Evolutionary conservation across 768 basidiomycete species (phyloP), one percentile per base, ranked within the genome.

Genomic region (Collybia nuda): DNA sequence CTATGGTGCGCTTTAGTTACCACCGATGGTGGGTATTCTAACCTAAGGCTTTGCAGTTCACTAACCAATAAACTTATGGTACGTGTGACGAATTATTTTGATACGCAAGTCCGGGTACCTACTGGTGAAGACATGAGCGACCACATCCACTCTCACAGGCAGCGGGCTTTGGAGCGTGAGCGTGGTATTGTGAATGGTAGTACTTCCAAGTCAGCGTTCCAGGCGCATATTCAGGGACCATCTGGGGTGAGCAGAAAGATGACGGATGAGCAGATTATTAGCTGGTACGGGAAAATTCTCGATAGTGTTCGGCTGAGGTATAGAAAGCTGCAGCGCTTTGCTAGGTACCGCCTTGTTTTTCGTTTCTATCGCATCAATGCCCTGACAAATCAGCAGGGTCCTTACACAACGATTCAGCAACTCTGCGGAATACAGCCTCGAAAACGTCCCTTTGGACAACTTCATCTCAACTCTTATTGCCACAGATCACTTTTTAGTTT

Each of bases 21-120:
- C 32, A 32, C 14, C 6, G 17, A 45, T 52, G 14, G 41, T 45
- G 29, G 19, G 9, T 29, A 7, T 42, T 5, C 3, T 19, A 32
- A 39, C 29, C 35, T 47, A 53, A 50, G 38, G 38, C 24, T 46
- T 24, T 36, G 24, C 59, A 98, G 96, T 62, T 88, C 90, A 8
- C 73, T 98, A 42, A 95, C 93, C 0, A 93, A 98, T 65, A 91
- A 90, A 62, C 76, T 98, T 32, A 90, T 96, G 79, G 85, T 91
- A 47, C 86, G 96, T 35, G 90, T 97, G 39, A 90, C 88, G 43
- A 91, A 91, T 63, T 94, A 91, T 65, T 98, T 98, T 64, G 93
- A 98, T 54, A 90, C 88, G 1, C 97, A 98, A 75, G 86, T 98
- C 26, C 85, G 86, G 19, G 81, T 88, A 9, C 88, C 89, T 12